phyloP scores from a whole-genome alignment of 2,329 filamentous ascomycete genomes.

The Didymellaceae sp. region DNA sequence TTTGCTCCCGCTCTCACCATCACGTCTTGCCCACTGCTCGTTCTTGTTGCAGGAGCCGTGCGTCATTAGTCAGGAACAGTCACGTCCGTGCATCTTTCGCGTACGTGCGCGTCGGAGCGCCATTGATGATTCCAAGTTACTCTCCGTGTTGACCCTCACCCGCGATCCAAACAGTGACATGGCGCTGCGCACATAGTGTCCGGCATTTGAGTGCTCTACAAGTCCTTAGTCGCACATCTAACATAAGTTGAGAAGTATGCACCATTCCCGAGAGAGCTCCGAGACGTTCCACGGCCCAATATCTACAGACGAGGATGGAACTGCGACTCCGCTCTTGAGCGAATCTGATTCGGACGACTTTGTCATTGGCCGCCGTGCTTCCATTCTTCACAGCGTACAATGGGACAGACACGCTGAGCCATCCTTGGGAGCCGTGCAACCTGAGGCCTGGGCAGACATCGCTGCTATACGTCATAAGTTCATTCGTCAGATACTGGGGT shows the following conservation, averaged over 20 bases:
- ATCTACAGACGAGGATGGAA: conserved; percentile 22
- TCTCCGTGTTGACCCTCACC: background rate
- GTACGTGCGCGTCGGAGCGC: too few species aligned
- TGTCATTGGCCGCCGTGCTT: conserved; percentile 21
- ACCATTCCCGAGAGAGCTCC: conserved; percentile 11
- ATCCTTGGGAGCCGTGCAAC: conserved; percentile 45
- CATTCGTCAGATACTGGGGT: conserved; percentile 49
- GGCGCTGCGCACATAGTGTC: background rate
- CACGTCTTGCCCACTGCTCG: too few species aligned
- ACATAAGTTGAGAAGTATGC: conserved; percentile 12
- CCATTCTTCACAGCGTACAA: conserved; percentile 32
- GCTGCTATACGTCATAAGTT: conserved; percentile 41
- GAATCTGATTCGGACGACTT: conserved; percentile 29
- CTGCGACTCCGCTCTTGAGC: conserved; percentile 26
- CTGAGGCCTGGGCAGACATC: conserved; percentile 39
- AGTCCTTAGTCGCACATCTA: conserved; percentile 1
- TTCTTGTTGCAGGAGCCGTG: too few species aligned
- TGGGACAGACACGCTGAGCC: conserved; percentile 45
- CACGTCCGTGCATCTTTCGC: conserved; percentile 1
- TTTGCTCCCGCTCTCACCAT: too few species aligned
- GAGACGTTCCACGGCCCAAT: conserved; percentile 9
- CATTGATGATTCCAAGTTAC: too few species aligned
- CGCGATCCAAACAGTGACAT: conserved; percentile 1
- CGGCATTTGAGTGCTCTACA: conserved; percentile 1
- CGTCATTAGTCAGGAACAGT: conserved; percentile 14